Percentiles rank a stretch among this genome's conserved stretches.
phyloP scores from a whole-genome alignment of 148 eudicot genomes.

The Rhododendron molle region DNA sequence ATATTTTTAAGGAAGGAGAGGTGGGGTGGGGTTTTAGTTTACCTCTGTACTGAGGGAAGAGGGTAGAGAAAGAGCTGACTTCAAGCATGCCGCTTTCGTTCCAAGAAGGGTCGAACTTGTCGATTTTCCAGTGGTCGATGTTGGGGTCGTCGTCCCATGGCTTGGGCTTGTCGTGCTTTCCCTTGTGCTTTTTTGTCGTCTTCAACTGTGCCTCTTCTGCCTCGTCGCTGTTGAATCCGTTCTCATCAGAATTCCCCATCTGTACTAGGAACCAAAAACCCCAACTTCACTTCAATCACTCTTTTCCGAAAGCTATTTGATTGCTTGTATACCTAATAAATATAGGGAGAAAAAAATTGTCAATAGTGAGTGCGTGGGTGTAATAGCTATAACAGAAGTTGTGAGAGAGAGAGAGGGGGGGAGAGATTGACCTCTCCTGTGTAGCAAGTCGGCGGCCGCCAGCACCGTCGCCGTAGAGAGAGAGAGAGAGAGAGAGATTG shows the following conservation, averaged over 20 bases:
- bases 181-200: not conserved
- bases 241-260: not conserved
- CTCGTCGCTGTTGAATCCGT: not conserved
- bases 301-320: not conserved
- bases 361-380: not conserved
- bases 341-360: too few relatives aligned
- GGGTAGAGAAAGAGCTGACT: constrained; percentile 52
- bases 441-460: not conserved
- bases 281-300: not conserved
- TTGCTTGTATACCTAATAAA: not conserved
- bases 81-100: constrained; percentile 68
- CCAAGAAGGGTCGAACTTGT: constrained; percentile 80
- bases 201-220: not conserved
- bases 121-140: constrained; percentile 86
- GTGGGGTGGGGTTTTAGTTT: not conserved
- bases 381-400: not conserved
- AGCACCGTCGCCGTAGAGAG: not conserved
- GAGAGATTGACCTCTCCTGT: not conserved
- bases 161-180: constrained; percentile 1
- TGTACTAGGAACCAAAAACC: not conserved
- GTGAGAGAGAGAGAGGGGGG: not conserved
- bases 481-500: not conserved
- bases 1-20: too few relatives aligned
- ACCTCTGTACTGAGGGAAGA: constrained; percentile 92
- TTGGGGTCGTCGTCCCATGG: constrained; percentile 13